Evolutionary conservation across 2,329 filamentous ascomycete species (phyloP), one percentile per base, ranked within the genome.

Genomic region (Endothia cerciana): DNA sequence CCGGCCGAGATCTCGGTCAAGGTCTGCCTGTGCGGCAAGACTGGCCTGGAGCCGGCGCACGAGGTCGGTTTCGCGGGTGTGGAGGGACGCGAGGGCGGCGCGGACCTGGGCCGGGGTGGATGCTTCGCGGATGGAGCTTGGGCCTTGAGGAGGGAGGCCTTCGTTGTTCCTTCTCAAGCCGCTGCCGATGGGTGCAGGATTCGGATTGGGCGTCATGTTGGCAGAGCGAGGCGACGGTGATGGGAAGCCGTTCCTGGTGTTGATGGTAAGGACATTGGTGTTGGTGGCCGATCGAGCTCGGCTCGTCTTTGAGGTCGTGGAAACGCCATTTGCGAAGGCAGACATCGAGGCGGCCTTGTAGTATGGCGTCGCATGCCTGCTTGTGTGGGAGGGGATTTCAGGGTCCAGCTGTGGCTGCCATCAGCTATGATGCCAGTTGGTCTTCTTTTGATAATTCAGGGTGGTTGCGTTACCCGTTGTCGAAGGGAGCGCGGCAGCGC

Each of bases 1-100:
- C 22, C 94, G 91, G 68, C 89, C 89, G 60, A 99, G 85, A 73
- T 97, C 93, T 70, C 93, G 91, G 25, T 91, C 90, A 60, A 99
- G 87, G 74, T 97, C 91, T 68, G 92, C 89, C 75, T 98, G 93
- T 0, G 92, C 93, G 69, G 90, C 87, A 59, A 97, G 81, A 62
- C 97, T 87, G 62, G 85, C 82, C 77, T 94, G 88, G 55, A 98
- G 88, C 56, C 89, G 90, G 63, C 85, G 83, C 0, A 90, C 92
- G 69, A 97, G 88, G 63, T 84, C 79, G 68, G 88, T 84, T 78
- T 98, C 94, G 74, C 91, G 91, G 61, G 83, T 80, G 74, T 94
- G 91, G 61, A 98, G 87, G 71, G 88, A 83, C 53, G 87, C 84
- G 70, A 99, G 87, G 63, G 91, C 89, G 68, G 89, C 86, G 74